Base-by-base conservation (phyloP, 495 filamentous ascomycete species). In the Penicillium paradoxum region DNA sequence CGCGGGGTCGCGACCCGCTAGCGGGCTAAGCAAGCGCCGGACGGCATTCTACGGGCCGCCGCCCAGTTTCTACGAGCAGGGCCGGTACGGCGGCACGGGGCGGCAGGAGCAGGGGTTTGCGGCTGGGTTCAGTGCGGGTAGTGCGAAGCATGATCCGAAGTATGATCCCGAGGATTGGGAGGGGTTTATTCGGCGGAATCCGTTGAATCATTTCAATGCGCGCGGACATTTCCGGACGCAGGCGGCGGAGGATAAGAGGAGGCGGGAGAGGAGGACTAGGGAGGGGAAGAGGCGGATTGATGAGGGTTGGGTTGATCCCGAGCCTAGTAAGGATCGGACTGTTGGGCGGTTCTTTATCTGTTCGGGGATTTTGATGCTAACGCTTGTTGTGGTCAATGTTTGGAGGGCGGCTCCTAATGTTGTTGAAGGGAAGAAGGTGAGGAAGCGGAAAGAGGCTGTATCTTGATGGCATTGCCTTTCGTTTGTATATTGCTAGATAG, bases 1-100 rank as follows among this genome's bases (percentile, higher is more conserved):
- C 27, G 73, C 82, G 4, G 88, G 89, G 11, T 88, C 87, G 0
- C 78, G 90, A 2, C 86, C 89, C 0, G 80, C 90, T 0, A 88
- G 83, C 22, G 93, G 95, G 1, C 73, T 98, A 5, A 90, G 85
- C 63, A 78, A 86, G 38, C 80, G 93, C 13, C 77, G 89, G 0
- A 76, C 83, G 0, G 73, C 84, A 2, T 95, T 91, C 69, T 79
- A 77, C 1, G 93, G 93, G 0, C 91, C 93, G 8, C 92, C 93
- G 50, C 92, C 93, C 0, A 87, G 82, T 55, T 98, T 97, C 69
- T 96, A 86, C 66, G 76, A 81, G 15, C 83, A 78, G 47, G 91
- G 90, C 1, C 91, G 89, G 27, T 77, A 70, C 53, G 74, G 73
- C 18, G 39, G 7, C 4, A 57, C 59, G 44, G 69, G 57, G 14